These are phyloP conservation scores for Daldinia sp. DNA, from an alignment of 2,329 filamentous ascomycete genomes.

Conservation along the genomic window DNA sequence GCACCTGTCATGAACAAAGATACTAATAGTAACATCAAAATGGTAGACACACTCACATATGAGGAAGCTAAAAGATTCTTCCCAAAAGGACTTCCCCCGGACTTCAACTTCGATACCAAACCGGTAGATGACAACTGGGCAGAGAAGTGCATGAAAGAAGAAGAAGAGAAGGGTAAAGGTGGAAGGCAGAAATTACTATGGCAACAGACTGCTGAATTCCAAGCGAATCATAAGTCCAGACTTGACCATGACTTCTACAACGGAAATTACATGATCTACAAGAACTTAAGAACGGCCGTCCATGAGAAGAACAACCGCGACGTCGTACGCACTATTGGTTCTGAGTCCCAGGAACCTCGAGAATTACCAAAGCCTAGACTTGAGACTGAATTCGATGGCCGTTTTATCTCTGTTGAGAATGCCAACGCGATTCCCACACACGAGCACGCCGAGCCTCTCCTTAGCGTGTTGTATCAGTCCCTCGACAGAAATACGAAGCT, in stretches of 20 bases:
- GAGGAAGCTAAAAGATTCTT: constrained; percentile 47
- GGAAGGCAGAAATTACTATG: constrained; percentile 20
- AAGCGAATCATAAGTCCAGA: constrained; percentile 42
- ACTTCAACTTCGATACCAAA: constrained; percentile 39
- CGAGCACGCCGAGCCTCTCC: constrained; percentile 53
- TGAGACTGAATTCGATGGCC: constrained; percentile 38
- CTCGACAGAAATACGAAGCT: constrained; percentile 36
- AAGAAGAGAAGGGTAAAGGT: constrained; percentile 18
- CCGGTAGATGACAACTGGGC: constrained; percentile 40
- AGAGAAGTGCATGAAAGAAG: constrained; percentile 1
- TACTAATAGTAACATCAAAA: constrained; percentile 24
- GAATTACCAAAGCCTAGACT: not conserved
- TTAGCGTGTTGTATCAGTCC: constrained; percentile 52
- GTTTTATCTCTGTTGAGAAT: constrained; percentile 48
- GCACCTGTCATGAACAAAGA: constrained; percentile 5
- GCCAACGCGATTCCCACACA: constrained; percentile 50
- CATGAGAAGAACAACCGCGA: constrained; percentile 45
- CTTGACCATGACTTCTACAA: constrained; percentile 52
- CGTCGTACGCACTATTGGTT: constrained; percentile 47
- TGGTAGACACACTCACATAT: constrained; percentile 45
- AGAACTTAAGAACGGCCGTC: constrained; percentile 44
- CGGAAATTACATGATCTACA: constrained; percentile 49
- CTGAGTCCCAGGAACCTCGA: constrained; percentile 50
- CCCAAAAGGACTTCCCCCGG: constrained; percentile 43
- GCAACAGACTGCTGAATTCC: constrained; percentile 35